phyloP scores from a whole-genome alignment of 208 protist species.

The Crithidia thermophila region DNA sequence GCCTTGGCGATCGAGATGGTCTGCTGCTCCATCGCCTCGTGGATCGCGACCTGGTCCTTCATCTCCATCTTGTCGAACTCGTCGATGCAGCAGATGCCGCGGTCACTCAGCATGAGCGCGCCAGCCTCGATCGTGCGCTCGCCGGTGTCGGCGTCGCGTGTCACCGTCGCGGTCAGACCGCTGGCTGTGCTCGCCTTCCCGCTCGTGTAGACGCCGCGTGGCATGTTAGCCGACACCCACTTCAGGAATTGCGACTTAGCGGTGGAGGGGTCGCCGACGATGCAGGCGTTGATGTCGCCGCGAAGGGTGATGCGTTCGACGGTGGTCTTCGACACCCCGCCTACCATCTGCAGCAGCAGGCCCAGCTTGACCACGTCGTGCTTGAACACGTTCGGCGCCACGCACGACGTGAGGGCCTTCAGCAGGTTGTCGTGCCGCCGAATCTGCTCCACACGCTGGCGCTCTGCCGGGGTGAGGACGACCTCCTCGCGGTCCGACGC shows the following conservation, averaged over 20 bases:
- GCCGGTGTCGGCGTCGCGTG: conserved; percentile 98
- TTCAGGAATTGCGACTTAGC: conserved; percentile 99
- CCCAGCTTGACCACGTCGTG: conserved; percentile 99
- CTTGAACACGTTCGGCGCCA: conserved; percentile 97
- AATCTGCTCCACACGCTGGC: conserved; percentile 84
- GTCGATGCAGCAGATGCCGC: conserved; percentile 99
- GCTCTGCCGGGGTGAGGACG: conserved; percentile 73
- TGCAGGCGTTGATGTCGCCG: conserved; percentile 99
- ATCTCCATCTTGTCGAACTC: conserved; percentile 99
- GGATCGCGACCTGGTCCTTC: conserved; percentile 99
- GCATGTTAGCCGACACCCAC: conserved; percentile 94
- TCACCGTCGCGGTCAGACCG: conserved; percentile 98
- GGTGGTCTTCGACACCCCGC: conserved; percentile 98
- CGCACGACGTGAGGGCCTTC: conserved; percentile 86
- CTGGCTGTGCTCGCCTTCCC: conserved; percentile 98
- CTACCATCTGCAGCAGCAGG: conserved; percentile 98
- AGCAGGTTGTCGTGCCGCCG: conserved; percentile 77
- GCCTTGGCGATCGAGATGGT: conserved; percentile 99
- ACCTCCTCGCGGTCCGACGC: conserved; percentile 38
- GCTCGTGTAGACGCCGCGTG: conserved; percentile 98
- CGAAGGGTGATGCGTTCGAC: conserved; percentile 93
- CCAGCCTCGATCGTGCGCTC: conserved; percentile 99
- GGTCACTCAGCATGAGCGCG: conserved; percentile 99
- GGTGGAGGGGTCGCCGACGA: conserved; percentile 99
- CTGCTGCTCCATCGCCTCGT: conserved; percentile 99